Evolutionary conservation across 495 filamentous ascomycete genomes (phyloP), one percentile per base, ranked within the genome.

Genomic region (Penicillium arizonense): DNA sequence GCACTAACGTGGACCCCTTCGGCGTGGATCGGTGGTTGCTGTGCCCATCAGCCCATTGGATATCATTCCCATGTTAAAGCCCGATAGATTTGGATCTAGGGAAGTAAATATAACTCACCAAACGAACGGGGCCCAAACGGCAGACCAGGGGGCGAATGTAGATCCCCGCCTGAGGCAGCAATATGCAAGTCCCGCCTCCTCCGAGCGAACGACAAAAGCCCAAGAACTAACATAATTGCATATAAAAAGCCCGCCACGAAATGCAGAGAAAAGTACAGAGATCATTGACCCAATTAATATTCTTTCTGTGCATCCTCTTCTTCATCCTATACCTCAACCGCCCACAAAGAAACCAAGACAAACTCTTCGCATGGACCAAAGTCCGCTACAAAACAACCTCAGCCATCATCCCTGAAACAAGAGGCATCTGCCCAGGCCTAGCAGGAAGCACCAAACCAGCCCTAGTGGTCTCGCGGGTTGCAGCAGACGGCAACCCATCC

Each of bases 351-450:
- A 43, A 18, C 23, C 42, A 61, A 23, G 39, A 55, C 39, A 65
- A 63, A 51, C 45, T 45, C 30, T 72, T 69, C 49, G 48, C 66
- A 50, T 77, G 74, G 74, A 63, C 58, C 32, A 63, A 55, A 55
- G 56, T 77, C 43, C 59, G 63, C 28, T 77, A 77, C 53, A 58
- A 61, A 39, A 68, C 73, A 0, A 56, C 57, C 2, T 55, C 69
- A 3, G n/a, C 50, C 21, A 47, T 52, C 5, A 53, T 65, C 28
- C 71, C 65, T 4, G 55, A 62, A 9, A 37, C 59, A 7, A 63
- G 56, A 21, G 72, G 71, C 26, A 52, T 61, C 44, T 75, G 72
- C 52, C 68, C 69, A 1, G 60, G 67, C 10, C 67, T 77, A 16
- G 47, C 60, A 10, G 39, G 39, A 6, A 57, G 57, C 42, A 61